Evolutionary conservation across 1,139 yeast genomes (phyloP).

Genomic region (Candida albicans): DNA sequence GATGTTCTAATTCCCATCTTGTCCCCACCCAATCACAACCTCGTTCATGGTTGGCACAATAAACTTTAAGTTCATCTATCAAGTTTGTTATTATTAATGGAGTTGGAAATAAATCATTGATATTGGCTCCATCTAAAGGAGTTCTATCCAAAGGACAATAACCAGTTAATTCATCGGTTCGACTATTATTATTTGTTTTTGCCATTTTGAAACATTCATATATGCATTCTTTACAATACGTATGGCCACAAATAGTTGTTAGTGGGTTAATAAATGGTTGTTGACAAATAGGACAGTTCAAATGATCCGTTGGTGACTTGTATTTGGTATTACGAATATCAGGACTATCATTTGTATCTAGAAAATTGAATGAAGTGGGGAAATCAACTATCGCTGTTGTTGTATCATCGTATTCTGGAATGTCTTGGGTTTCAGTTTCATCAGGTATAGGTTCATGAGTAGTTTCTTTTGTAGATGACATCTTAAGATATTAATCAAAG

Average conservation of each 20-base stretch:
- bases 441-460: not conserved
- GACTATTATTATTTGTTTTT: constrained; percentile 11
- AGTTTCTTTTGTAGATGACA: not conserved
- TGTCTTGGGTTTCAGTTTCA: not conserved
- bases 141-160: constrained; percentile 68
- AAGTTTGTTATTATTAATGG: constrained; percentile 62
- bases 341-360: constrained; percentile 21
- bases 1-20: constrained; percentile 60
- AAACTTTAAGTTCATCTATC: constrained; percentile 59
- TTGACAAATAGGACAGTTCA: constrained; percentile 59
- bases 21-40: constrained; percentile 63
- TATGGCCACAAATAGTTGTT: constrained; percentile 61
- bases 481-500: not conserved
- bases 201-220: constrained; percentile 45
- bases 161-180: constrained; percentile 19
- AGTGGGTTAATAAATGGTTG: constrained; percentile 55
- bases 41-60: constrained; percentile 51
- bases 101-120: constrained; percentile 56
- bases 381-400: constrained; percentile 9
- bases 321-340: constrained; percentile 38
- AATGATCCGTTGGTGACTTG: constrained; percentile 48
- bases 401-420: constrained; percentile 13
- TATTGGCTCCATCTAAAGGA: constrained; percentile 36
- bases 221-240: constrained; percentile 55
- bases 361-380: constrained; percentile 22